Base-by-base conservation (phyloP, 768 basidiomycete species). In the Amanita fuliginea region DNA sequence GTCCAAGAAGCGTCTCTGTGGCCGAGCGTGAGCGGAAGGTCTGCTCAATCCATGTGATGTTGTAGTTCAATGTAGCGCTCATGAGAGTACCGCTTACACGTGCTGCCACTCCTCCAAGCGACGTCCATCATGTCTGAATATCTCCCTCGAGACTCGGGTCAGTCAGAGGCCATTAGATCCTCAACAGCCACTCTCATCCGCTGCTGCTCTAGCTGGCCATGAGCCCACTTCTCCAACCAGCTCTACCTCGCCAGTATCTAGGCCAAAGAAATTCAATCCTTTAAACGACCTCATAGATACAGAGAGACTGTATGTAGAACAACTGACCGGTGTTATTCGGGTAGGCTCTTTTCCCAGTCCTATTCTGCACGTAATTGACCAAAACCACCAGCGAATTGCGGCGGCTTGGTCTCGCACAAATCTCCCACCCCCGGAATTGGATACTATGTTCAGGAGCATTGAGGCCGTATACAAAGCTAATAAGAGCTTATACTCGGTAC, bases 331-430 rank as follows among this genome's bases (percentile, higher is more conserved):
- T 36, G 78, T 97, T 59, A 96, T 99, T 56, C 79, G 93, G 60
- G 95, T 93, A 62, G 51, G 89, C 60, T 19, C 30, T 51, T 49
- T 19, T 53, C 22, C 48, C 35, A 11, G 41, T 36, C 24, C 28
- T 33, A 39, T 47, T 32, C 42, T 47, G 52, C 36, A 34, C 34
- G n/a, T 36, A 14, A 39, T 59, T 43, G 28, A 24, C 50, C 34
- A 49, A 37, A 55, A 19, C 35, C 36, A 56, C 19, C 61, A 98
- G 93, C 91, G 87, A 79, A 87, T 96, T 4, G 96, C 96, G 8
- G 83, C 85, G n/a, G 96, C 96, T 43, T 99, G 96, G 96, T 96
- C 94, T 8, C 74, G 92, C 36, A 78, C 82, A 35, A 97, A 97
- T 64, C 82, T 99, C 34, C 96, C 96, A 14, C 96, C 96, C 13